Evolutionary conservation across 2,329 filamentous ascomycete species (phyloP), one percentile per base, ranked within the genome.

Genomic region (Aspergillus tubingensis): DNA sequence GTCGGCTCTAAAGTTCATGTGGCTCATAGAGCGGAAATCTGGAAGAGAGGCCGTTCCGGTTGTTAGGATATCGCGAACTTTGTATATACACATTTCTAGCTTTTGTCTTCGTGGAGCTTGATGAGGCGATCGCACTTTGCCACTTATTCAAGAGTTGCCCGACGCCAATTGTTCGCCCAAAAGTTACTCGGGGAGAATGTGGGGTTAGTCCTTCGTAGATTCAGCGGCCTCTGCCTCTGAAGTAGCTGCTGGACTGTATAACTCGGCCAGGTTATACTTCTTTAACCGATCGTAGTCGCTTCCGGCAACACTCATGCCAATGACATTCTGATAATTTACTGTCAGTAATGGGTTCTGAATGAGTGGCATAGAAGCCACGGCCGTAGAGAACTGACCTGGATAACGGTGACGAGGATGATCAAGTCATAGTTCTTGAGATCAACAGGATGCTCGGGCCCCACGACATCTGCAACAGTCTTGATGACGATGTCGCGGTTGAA

Each of bases 291-390:
- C 86, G 66, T 83, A 88, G 63, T 86, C 83, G 55, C 79, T 74
- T 19, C 81, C 82, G 4, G 88, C 83, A 8, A 88, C 85, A 64
- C 85, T 87, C 80, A 89, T 86, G 19, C 86, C 86, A 61, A 86
- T 82, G 8, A 88, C 73, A 65, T 87, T 87, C 86, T 88, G 65
- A 44, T 11, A 52, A 3, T 25, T 39, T n/a, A 38, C 17, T n/a
- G 62, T 71, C 53, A 72, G 66, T 55, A 3, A 55, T 13, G 6
- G 72, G 44, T 19, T 44, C 2, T 17, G 21, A 50, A 32, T 5
- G 8, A 54, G 23, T 5, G 4, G 8, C 21, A 30, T 30, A 30
- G 51, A 11, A 21, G 17, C n/a, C 6, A 13, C 43, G 17, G 13
- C 17, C 41, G 13, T 44, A 23, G 38, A 51, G 10, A 47, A 66